Conservation (phyloP, 805 yeast genomes). For the Candida nemodendra region DNA sequence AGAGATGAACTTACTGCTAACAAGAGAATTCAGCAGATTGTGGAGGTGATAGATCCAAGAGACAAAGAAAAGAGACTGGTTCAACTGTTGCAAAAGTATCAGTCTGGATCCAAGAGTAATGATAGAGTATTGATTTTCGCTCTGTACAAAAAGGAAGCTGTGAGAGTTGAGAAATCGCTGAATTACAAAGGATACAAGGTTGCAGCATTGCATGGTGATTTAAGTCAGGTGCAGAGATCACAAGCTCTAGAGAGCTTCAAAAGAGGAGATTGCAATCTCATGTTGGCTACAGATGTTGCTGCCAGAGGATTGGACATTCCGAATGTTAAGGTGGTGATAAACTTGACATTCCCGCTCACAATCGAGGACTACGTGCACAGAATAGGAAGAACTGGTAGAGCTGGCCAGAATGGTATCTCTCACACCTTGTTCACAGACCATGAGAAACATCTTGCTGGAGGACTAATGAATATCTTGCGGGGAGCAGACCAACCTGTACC, state of each 20-base stretch:
- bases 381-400: slow-evolving; percentile 98
- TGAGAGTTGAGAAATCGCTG: slow-evolving; percentile 79
- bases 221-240: slow-evolving; percentile 89
- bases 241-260: slow-evolving; percentile 84
- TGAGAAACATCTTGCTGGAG: slow-evolving; percentile 95
- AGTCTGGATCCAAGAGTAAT: slow-evolving; percentile 56
- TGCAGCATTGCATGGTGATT: slow-evolving; percentile 95
- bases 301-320: slow-evolving; percentile 98
- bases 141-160: slow-evolving; percentile 93
- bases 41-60: slow-evolving; percentile 84
- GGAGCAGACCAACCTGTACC: slow-evolving; percentile 97
- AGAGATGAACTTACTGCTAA: slow-evolving; percentile 93
- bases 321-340: slow-evolving; percentile 91
- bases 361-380: slow-evolving; percentile 97
- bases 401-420: slow-evolving; percentile 92
- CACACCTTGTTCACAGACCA: slow-evolving; percentile 95
- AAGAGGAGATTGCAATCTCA: slow-evolving; percentile 66
- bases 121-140: slow-evolving; percentile 93
- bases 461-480: slow-evolving; percentile 83
- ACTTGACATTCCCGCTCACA: slow-evolving; percentile 92
- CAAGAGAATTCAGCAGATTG: slow-evolving; percentile 88
- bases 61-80: slow-evolving; percentile 77
- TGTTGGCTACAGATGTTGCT: slow-evolving; percentile 97
- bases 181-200: slow-evolving; percentile 72
- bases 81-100: slow-evolving; percentile 71